Base-by-base conservation (phyloP, 139 green algal species). In the Tetraselmis striata region DNA sequence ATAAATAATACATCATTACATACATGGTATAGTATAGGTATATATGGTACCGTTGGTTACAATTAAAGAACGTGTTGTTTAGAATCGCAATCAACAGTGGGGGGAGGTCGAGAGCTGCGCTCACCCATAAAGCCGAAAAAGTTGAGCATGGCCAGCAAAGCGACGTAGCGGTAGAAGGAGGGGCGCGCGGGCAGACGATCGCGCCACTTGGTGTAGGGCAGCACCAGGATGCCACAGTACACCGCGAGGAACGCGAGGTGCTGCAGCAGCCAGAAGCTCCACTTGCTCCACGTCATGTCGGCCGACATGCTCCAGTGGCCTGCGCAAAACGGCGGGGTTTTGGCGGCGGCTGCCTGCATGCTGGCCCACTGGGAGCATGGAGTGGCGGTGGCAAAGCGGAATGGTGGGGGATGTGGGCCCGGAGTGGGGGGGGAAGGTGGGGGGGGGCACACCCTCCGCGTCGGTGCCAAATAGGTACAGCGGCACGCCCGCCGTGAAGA, bases 261-360 rank as follows among this genome's bases (percentile, higher is more conserved):
- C 59, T 90, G 89, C 76, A 89, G 1, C 59, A 88, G 31, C 89
- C 89, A 93, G 83, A 91, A 91, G 31, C 78, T 31, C 87, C 89
- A 92, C 76, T 92, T 92, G 79, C 77, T 84, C 87, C 87, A 91
- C 27, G 25, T 23, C 87, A 86, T 80, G 67, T 91, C 87, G 32
- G 23, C 83, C 31, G 29, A 23, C 0, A 77, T 30, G 30, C 74
- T 29, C 74, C 26, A 29, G 2, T 28, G 22, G 25, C 74, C 74
- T 67, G 45, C n/a, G n/a, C n/a, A n/a, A n/a, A n/a, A n/a, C n/a
- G n/a, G n/a, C n/a, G n/a, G n/a, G n/a, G n/a, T n/a, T n/a, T n/a
- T n/a, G n/a, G n/a, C n/a, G n/a, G n/a, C n/a, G n/a, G n/a, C n/a
- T n/a, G n/a, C n/a, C n/a, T n/a, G n/a, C n/a, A n/a, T n/a, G n/a